These are phyloP conservation scores for Castanea crenata DNA, from an alignment of 306 rosid genomes.

Conservation along the genomic window DNA sequence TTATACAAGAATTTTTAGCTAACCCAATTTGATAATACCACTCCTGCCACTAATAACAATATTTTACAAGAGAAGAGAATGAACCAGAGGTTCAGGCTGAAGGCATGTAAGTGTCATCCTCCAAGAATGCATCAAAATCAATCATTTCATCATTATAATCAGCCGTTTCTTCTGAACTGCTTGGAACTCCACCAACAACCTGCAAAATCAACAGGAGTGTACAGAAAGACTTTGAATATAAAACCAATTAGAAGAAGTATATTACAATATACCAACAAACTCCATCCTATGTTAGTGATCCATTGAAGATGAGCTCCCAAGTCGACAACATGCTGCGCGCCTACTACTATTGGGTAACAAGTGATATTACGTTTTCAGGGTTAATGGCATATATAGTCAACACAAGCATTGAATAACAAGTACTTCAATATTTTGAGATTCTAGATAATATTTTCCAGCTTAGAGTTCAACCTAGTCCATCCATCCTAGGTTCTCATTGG, in stretches of 20 bases:
- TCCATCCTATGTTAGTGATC: not conserved
- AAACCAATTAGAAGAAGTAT: not conserved
- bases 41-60: not conserved
- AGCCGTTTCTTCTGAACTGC: slow-evolving; percentile 34
- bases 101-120: slow-evolving; percentile 51
- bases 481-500: not conserved
- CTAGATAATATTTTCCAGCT: not conserved
- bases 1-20: not conserved
- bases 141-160: slow-evolving; percentile 36
- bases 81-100: slow-evolving; percentile 25
- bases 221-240: not conserved
- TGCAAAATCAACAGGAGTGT: slow-evolving; percentile 23
- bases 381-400: too few relatives aligned
- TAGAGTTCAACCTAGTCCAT: not conserved
- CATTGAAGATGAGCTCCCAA: too few relatives aligned
- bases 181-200: slow-evolving; percentile 35
- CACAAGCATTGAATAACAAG: too few relatives aligned
- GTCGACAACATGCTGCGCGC: too few relatives aligned
- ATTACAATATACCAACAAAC: not conserved
- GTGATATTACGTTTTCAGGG: too few relatives aligned
- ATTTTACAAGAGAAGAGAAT: slow-evolving; percentile 8
- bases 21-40: not conserved
- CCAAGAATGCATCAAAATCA: slow-evolving; percentile 58
- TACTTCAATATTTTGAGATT: not conserved
- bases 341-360: too few relatives aligned